Conservation (phyloP, 805 yeast genomes). For the Debaryomyces hansenii region DNA sequence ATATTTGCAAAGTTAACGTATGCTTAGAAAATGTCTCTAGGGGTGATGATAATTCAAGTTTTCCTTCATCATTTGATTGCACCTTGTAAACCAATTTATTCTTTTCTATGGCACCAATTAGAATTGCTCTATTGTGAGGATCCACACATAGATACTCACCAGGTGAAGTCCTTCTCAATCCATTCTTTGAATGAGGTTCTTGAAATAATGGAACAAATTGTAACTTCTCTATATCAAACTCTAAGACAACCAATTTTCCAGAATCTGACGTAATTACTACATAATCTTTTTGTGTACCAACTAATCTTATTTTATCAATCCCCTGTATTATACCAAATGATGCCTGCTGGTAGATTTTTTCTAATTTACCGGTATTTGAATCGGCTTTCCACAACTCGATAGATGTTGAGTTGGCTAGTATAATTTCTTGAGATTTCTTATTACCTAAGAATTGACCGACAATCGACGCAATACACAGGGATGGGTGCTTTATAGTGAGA, state of each 20-base stretch:
- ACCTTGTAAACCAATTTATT: slow-evolving; percentile 71
- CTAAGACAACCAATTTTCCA: slow-evolving; percentile 63
- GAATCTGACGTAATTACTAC: slow-evolving; percentile 77
- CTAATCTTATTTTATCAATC: slow-evolving; percentile 50
- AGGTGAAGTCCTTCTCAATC: slow-evolving; percentile 72
- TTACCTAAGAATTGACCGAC: slow-evolving; percentile 65
- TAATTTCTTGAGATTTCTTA: slow-evolving; percentile 59
- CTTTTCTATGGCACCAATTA: slow-evolving; percentile 72
- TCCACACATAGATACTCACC: slow-evolving; percentile 73
- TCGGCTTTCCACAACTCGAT: slow-evolving; percentile 57
- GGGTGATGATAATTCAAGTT: slow-evolving; percentile 64
- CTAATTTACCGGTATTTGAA: slow-evolving; percentile 55
- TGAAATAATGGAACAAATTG: slow-evolving; percentile 50
- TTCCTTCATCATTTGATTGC: slow-evolving; percentile 44
- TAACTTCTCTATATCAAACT: slow-evolving; percentile 37
- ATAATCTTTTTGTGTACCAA: slow-evolving; percentile 55
- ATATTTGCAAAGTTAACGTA: slow-evolving; percentile 50
- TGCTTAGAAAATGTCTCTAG: slow-evolving; percentile 60
- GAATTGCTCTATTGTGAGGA: slow-evolving; percentile 66
- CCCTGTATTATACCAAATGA: slow-evolving; percentile 59
- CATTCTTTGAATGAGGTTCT: slow-evolving; percentile 73
- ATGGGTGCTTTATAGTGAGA: slow-evolving; percentile 65
- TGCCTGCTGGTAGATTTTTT: slow-evolving; percentile 41
- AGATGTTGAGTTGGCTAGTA: slow-evolving; percentile 54
- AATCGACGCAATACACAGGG: slow-evolving; percentile 53